Evolutionary conservation across 2,329 filamentous ascomycete genomes (phyloP).

Genomic region (Fusarium veterinarium): DNA sequence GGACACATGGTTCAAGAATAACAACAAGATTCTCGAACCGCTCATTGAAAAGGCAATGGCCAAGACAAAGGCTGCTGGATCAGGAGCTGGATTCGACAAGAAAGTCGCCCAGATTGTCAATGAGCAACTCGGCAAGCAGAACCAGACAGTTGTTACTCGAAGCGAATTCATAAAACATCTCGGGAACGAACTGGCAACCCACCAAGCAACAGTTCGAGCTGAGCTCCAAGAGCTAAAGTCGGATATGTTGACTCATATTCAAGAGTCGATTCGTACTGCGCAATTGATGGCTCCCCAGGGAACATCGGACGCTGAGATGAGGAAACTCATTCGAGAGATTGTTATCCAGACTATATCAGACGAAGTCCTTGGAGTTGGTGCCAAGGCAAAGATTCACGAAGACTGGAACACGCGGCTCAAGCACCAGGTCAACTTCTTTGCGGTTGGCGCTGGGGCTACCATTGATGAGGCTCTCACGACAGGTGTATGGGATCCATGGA

Average conservation of each 20-base stretch:
- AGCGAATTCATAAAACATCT: constrained; percentile 62
- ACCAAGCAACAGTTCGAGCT: constrained; percentile 54
- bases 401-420: constrained; percentile 58
- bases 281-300: constrained; percentile 42
- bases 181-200: constrained; percentile 51
- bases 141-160: constrained; percentile 56
- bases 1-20: constrained; percentile 64
- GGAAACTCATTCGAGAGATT: constrained; percentile 53
- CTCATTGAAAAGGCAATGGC: constrained; percentile 48
- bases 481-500: constrained; percentile 59
- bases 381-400: constrained; percentile 58
- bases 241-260: constrained; percentile 49
- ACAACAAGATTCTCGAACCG: constrained; percentile 54
- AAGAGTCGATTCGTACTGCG: constrained; percentile 46
- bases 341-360: constrained; percentile 58
- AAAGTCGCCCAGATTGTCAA: constrained; percentile 52
- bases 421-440: constrained; percentile 79
- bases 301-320: constrained; percentile 56
- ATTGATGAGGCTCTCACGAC: constrained; percentile 72
- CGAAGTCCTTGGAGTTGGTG: constrained; percentile 59
- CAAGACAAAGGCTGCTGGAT: constrained; percentile 51
- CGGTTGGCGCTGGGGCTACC: constrained; percentile 70
- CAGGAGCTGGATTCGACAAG: constrained; percentile 50
- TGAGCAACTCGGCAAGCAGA: constrained; percentile 49
- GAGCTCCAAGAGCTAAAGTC: constrained; percentile 55